Percentiles rank a stretch among this genome's conserved stretches.
These are phyloP conservation scores for Corynascus novoguineensis DNA, from an alignment of 495 filamentous ascomycete genomes.

Conservation along the genomic window DNA sequence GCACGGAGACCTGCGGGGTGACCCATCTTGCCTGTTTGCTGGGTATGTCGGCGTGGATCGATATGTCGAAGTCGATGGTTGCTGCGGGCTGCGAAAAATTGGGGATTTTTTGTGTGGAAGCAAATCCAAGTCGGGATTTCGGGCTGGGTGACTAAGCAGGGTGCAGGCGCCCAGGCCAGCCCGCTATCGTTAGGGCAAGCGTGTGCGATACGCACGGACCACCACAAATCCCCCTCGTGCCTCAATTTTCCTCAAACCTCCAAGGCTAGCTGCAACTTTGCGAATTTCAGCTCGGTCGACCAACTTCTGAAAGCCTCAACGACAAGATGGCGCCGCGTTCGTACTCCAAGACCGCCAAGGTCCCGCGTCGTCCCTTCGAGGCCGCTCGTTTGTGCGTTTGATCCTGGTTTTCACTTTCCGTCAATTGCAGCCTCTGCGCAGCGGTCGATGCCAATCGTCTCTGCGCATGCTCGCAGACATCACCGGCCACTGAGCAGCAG, in stretches of 20 bases:
- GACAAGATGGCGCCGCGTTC: conserved; percentile 51
- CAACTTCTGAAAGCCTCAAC: conserved; percentile 36
- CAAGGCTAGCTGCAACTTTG: not conserved
- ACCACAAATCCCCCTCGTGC: conserved; percentile 38
- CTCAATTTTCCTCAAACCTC: conserved; percentile 24
- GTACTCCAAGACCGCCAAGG: conserved; percentile 99
- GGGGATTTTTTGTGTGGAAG: conserved; percentile 30
- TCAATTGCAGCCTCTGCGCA: conserved; percentile 30
- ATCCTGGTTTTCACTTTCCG: conserved; percentile 18
- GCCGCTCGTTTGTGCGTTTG: conserved; percentile 85
- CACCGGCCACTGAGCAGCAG: conserved; percentile 95
- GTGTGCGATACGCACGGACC: conserved; percentile 24
- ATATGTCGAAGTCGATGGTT: conserved; percentile 35
- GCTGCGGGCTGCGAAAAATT: conserved; percentile 30
- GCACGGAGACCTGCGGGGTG: conserved; percentile 91
- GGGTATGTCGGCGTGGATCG: conserved; percentile 34
- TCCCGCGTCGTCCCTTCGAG: conserved; percentile 85
- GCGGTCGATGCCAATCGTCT: conserved; percentile 38
- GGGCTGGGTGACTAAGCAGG: conserved; percentile 31
- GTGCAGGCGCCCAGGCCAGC: conserved; percentile 6
- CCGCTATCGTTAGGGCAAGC: conserved; percentile 29
- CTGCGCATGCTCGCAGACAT: conserved; percentile 33
- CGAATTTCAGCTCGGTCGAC: conserved; percentile 30
- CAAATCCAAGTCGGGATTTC: conserved; percentile 30
- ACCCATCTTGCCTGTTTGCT: conserved; percentile 66